Percentiles rank a stretch among this genome's conserved stretches.
phyloP scores from a whole-genome alignment of 805 yeast species.

The Saccharomycopsis guyanensis region DNA sequence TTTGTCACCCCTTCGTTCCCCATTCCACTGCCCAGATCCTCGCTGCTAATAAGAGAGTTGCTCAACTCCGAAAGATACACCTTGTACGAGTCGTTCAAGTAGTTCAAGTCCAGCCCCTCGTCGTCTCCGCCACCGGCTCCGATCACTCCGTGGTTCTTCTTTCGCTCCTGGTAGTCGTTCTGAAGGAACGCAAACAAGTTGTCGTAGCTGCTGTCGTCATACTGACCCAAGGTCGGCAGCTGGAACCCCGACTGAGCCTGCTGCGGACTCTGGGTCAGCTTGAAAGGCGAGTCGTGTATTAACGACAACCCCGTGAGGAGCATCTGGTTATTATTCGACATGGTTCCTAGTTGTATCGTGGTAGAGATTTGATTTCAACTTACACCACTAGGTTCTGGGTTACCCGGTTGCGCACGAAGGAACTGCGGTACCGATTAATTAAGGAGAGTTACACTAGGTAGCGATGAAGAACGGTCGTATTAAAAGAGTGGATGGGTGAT shows the following conservation, averaged over 20 bases:
- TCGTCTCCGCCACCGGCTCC: slow-evolving; percentile 4
- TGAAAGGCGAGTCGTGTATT: slow-evolving; percentile 21
- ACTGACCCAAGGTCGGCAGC: slow-evolving; percentile 7
- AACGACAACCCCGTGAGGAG: slow-evolving; percentile 20
- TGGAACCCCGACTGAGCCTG: not conserved
- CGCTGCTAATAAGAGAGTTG: slow-evolving; percentile 14
- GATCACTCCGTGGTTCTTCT: slow-evolving; percentile 12
- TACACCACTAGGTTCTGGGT: not conserved
- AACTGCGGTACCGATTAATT: not conserved
- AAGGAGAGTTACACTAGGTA: not conserved
- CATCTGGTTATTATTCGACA: slow-evolving; percentile 11
- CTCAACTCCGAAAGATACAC: slow-evolving; percentile 17
- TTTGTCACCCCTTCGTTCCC: slow-evolving; percentile 3
- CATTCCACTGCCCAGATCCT: not conserved
- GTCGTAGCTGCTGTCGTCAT: slow-evolving; percentile 5
- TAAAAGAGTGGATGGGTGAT: no score
- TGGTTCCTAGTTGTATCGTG: not conserved
- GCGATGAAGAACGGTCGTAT: no score
- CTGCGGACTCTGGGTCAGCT: slow-evolving; percentile 8
- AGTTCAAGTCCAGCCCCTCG: slow-evolving; percentile 7
- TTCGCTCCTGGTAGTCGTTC: slow-evolving; percentile 13
- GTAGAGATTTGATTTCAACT: not conserved
- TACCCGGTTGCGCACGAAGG: not conserved
- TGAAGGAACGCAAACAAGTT: slow-evolving; percentile 8
- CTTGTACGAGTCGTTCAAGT: slow-evolving; percentile 21